phyloP scores from a whole-genome alignment of 106 monocot species.

The Phalaenopsis equestris region DNA sequence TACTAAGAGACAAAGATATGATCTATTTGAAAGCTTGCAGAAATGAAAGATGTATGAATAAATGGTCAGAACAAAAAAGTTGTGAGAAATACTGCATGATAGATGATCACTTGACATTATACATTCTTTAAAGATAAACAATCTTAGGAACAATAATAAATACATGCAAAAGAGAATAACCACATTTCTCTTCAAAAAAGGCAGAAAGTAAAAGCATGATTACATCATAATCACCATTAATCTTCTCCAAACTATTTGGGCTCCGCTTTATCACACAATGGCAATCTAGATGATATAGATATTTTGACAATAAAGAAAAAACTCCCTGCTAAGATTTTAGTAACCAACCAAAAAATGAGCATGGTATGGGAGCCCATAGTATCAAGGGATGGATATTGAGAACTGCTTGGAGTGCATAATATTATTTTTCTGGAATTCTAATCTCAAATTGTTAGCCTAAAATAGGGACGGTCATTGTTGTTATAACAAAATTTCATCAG shows the following conservation, averaged over 20 bases:
- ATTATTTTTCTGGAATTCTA: background rate
- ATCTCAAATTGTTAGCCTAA: background rate
- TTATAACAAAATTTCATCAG: background rate
- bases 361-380: background rate
- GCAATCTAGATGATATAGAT: background rate
- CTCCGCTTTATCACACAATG: background rate
- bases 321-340: background rate
- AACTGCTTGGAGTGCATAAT: background rate
- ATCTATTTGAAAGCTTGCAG: background rate
- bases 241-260: background rate
- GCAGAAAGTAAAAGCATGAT: background rate
- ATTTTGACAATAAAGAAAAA: background rate
- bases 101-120: background rate
- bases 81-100: background rate
- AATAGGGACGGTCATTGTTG: background rate
- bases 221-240: background rate
- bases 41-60: background rate
- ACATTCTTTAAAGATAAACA: background rate
- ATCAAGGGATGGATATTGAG: background rate
- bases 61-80: background rate
- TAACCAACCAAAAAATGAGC: background rate
- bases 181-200: background rate
- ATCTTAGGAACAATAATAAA: background rate
- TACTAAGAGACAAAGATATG: background rate
- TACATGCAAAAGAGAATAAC: background rate